Evolutionary conservation across 768 basidiomycete genomes (phyloP).

Genomic region (Mycena vulgaris): DNA sequence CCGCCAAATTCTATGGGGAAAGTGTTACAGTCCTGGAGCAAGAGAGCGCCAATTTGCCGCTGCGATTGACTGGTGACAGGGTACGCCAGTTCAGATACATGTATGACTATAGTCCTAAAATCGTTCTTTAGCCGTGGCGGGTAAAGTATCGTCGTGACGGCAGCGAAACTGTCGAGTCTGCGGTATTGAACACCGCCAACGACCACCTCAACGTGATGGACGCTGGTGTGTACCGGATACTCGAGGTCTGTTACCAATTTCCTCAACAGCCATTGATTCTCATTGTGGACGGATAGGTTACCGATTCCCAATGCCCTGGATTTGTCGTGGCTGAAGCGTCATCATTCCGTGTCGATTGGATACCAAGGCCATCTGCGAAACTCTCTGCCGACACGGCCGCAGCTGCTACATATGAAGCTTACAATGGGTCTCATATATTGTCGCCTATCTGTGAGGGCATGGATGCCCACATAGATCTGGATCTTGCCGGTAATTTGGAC

Average conservation of each 20-base stretch:
- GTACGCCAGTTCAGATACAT: slow-evolving; percentile 61
- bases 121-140: slow-evolving; percentile 82
- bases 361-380: slow-evolving; percentile 82
- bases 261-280: not conserved
- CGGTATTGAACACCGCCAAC: slow-evolving; percentile 73
- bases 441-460: slow-evolving; percentile 87
- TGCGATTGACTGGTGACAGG: slow-evolving; percentile 92
- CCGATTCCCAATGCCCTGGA: slow-evolving; percentile 91
- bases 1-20: slow-evolving; percentile 87
- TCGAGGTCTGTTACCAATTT: slow-evolving; percentile 65
- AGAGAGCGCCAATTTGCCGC: slow-evolving; percentile 79
- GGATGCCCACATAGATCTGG: slow-evolving; percentile 87
- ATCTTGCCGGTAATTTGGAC: slow-evolving; percentile 69
- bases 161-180: slow-evolving; percentile 56
- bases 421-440: slow-evolving; percentile 84
- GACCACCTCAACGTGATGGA: slow-evolving; percentile 80
- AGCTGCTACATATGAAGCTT: slow-evolving; percentile 67
- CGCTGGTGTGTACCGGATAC: slow-evolving; percentile 83
- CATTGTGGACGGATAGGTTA: slow-evolving; percentile 65
- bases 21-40: slow-evolving; percentile 80
- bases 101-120: slow-evolving; percentile 16
- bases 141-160: slow-evolving; percentile 78
- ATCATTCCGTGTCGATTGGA: slow-evolving; percentile 82
- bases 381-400: slow-evolving; percentile 69
- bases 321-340: slow-evolving; percentile 70